Conservation (phyloP, 345 rosid genomes). For the Arabis hirsuta region DNA sequence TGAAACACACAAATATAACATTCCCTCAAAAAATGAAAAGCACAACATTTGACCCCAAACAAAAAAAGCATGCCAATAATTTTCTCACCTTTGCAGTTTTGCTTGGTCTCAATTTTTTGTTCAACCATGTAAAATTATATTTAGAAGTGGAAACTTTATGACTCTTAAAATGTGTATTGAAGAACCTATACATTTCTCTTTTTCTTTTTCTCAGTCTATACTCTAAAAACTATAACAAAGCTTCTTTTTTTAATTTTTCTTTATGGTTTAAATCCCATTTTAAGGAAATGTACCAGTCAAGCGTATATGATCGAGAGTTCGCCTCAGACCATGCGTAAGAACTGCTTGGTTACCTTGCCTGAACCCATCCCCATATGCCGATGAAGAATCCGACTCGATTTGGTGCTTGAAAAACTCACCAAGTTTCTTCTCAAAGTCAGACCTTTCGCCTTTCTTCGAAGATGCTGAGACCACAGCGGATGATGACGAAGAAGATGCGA, state of each 20-base stretch:
- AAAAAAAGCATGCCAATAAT: background rate
- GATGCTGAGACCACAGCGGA: constrained; percentile 58
- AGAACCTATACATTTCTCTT: constrained; percentile 37
- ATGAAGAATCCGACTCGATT: constrained; percentile 76
- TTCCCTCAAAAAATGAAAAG: background rate
- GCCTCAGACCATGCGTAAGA: constrained; percentile 63
- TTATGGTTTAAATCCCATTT: background rate
- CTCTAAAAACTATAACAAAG: constrained; percentile 34
- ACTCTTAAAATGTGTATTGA: constrained; percentile 25
- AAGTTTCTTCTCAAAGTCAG: constrained; percentile 91
- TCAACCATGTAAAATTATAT: background rate
- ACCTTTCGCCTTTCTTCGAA: constrained; percentile 80
- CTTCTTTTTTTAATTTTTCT: background rate
- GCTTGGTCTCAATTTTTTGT: no score
- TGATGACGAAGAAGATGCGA: constrained; percentile 57
- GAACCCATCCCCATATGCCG: constrained; percentile 93
- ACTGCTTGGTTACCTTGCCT: constrained; percentile 79
- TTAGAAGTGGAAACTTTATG: constrained; percentile 10
- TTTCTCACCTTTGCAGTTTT: no score
- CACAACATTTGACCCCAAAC: background rate
- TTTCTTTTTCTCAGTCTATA: constrained; percentile 25
- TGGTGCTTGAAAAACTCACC: constrained; percentile 91
- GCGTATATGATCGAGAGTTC: constrained; percentile 85
- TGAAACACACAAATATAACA: background rate
- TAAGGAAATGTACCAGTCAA: constrained; percentile 81